phyloP scores from a whole-genome alignment of 192 early-diverging fungal species.

The Linnemannia elongata region DNA sequence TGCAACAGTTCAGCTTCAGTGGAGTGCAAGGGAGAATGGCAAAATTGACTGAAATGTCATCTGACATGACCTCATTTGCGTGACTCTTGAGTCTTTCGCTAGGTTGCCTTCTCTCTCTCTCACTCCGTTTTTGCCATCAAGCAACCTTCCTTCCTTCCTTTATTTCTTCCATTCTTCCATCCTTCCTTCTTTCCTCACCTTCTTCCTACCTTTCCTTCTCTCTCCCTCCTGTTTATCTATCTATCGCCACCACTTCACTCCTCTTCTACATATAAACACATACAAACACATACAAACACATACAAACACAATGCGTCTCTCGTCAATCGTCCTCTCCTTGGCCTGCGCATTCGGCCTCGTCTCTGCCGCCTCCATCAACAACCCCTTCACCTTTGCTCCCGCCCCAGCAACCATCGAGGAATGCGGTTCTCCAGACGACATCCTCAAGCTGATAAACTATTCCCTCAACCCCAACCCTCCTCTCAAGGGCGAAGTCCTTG shows the following conservation, averaged over 20 bases:
- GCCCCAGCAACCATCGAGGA: constrained; percentile 26
- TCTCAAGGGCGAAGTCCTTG: constrained; percentile 58
- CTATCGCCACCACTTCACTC: not conserved
- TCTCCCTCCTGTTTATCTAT: not conserved
- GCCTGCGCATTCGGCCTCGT: constrained; percentile 32
- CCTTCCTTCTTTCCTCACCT: not conserved
- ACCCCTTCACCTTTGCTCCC: constrained; percentile 9
- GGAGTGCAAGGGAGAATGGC: too few species aligned
- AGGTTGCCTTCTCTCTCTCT: not conserved
- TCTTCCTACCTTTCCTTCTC: not conserved
- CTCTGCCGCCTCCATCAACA: not conserved
- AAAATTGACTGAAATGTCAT: too few species aligned
- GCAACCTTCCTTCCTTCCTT: not conserved
- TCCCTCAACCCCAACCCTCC: constrained; percentile 65
- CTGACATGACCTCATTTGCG: too few species aligned
- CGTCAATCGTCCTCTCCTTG: constrained; percentile 28
- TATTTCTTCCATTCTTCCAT: not conserved
- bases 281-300: not conserved
- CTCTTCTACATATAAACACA: not conserved
- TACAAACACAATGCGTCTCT: constrained; percentile 30
- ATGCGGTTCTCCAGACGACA: constrained; percentile 26
- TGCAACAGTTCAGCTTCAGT: too few species aligned
- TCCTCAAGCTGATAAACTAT: constrained; percentile 59
- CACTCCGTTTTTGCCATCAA: not conserved
- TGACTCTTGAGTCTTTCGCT: too few species aligned